Evolutionary conservation across 768 basidiomycete species (phyloP).

Genomic region (Serpula lacrymans): DNA sequence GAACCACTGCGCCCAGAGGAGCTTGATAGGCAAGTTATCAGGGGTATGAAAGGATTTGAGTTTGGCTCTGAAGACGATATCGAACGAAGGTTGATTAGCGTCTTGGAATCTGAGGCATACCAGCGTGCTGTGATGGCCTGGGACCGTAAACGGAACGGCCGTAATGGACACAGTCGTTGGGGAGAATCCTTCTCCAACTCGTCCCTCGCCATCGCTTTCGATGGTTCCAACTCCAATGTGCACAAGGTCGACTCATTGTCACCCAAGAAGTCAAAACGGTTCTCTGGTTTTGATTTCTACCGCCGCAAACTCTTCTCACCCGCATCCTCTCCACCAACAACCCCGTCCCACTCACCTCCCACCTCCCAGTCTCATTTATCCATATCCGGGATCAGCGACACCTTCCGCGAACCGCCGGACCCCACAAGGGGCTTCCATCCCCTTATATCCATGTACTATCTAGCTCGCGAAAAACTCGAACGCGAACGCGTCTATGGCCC

Average conservation of each 20-base stretch:
- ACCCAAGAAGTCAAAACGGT: constrained; percentile 73
- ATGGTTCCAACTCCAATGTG: constrained; percentile 37
- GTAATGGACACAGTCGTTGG: constrained; percentile 43
- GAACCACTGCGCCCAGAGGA: constrained; percentile 89
- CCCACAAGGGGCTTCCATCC: constrained; percentile 94
- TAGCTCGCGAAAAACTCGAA: constrained; percentile 94
- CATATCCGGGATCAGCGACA: constrained; percentile 42
- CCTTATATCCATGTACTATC: constrained; percentile 92
- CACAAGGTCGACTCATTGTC: constrained; percentile 37
- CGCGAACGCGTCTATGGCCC: constrained; percentile 91
- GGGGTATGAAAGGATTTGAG: constrained; percentile 94
- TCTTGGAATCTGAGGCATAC: constrained; percentile 81
- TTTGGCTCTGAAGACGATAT: constrained; percentile 91
- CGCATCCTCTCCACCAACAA: constrained; percentile 41
- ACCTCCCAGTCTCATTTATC: constrained; percentile 56
- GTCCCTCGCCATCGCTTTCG: constrained; percentile 64
- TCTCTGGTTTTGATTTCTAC: constrained; percentile 94
- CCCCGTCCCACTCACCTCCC: constrained; percentile 60
- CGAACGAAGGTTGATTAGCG: constrained; percentile 61
- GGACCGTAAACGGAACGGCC: constrained; percentile 63
- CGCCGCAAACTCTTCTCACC: constrained; percentile 81
- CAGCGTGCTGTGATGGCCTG: constrained; percentile 67
- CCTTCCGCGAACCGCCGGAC: constrained; percentile 56
- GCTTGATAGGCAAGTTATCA: constrained; percentile 81
- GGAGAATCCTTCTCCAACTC: constrained; percentile 61